These are phyloP conservation scores for Pseudoturritis turrita DNA, from an alignment of 345 rosid genomes.

Conservation along the genomic window DNA sequence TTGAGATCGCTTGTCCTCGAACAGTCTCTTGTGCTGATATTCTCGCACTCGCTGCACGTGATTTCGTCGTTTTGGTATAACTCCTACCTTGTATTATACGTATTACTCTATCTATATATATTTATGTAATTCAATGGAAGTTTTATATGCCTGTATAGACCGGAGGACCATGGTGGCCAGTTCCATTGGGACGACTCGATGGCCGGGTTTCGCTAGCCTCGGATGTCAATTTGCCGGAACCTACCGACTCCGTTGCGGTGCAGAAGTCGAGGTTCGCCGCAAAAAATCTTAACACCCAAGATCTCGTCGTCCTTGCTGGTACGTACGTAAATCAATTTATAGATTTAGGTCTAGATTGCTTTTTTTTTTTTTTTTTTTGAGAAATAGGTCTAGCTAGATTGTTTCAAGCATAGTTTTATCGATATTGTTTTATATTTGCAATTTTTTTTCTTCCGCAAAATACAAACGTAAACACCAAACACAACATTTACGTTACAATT, in stretches of 20 bases:
- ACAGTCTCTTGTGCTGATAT: conserved; percentile 60
- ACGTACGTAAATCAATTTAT: background rate
- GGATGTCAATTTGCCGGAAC: conserved; percentile 24
- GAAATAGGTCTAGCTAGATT: background rate
- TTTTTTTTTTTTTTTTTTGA: too few species aligned
- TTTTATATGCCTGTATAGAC: background rate
- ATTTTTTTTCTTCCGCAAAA: background rate
- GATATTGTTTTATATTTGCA: background rate
- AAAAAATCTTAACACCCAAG: conserved; percentile 34
- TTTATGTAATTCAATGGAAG: background rate
- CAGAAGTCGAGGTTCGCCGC: conserved; percentile 35
- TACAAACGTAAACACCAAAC: background rate
- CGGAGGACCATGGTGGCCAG: conserved; percentile 31
- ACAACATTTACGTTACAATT: background rate
- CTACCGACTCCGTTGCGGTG: conserved; percentile 29
- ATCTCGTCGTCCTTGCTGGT: conserved; percentile 48
- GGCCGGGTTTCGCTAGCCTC: conserved; percentile 24
- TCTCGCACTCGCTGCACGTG: conserved; percentile 55
- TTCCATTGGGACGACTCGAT: conserved; percentile 29
- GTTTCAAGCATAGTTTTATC: background rate
- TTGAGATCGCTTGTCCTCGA: conserved; percentile 47
- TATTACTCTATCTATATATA: background rate
- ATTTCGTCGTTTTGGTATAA: conserved; percentile 43
- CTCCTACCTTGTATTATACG: background rate
- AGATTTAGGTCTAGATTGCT: background rate